Evolutionary conservation across 2,329 filamentous ascomycete species (phyloP).

Genomic region (Xylariaceae sp.): DNA sequence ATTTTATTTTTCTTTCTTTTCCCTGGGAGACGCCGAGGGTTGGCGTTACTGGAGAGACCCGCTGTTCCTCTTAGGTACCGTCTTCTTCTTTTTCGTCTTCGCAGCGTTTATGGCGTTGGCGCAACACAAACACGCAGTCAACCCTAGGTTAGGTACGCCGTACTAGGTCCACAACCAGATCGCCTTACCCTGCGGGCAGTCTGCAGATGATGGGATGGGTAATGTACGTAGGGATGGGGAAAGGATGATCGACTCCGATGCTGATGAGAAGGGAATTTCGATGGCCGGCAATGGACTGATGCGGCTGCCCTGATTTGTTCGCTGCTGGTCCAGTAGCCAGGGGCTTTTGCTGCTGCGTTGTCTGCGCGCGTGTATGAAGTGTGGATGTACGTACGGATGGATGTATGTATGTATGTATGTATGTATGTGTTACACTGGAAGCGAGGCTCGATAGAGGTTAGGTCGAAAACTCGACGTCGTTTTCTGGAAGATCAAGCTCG

Average conservation of each 20-base stretch:
- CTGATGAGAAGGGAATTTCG: conserved; percentile 7
- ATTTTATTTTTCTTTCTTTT: too few relatives aligned
- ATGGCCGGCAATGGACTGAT: conserved; percentile 12
- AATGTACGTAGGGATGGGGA: conserved; percentile 2
- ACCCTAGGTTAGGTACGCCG: conserved; percentile 1
- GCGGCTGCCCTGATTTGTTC: conserved; percentile 15
- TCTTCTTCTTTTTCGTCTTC: neutral
- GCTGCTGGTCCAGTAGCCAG: neutral
- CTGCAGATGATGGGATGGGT: conserved; percentile 5
- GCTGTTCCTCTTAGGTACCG: conserved; percentile 7
- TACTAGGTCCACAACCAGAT: conserved; percentile 33
- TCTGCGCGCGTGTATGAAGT: too few relatives aligned
- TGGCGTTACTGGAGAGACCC: conserved; percentile 42
- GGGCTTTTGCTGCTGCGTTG: neutral
- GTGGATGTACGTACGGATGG: too few relatives aligned
- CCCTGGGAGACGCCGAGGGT: conserved; percentile 39
- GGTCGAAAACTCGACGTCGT: conserved; percentile 13
- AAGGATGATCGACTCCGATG: neutral
- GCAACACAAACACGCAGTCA: neutral
- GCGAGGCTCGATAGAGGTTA: conserved; percentile 5
- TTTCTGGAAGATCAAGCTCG: conserved; percentile 26
- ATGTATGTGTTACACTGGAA: neutral
- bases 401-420: too few relatives aligned
- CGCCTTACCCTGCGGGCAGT: conserved; percentile 27
- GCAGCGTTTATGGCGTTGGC: neutral